Percentiles rank a stretch among this genome's conserved stretches.
These are phyloP conservation scores for Suillus sp. DNA, from an alignment of 768 basidiomycete genomes.

Conservation along the genomic window DNA sequence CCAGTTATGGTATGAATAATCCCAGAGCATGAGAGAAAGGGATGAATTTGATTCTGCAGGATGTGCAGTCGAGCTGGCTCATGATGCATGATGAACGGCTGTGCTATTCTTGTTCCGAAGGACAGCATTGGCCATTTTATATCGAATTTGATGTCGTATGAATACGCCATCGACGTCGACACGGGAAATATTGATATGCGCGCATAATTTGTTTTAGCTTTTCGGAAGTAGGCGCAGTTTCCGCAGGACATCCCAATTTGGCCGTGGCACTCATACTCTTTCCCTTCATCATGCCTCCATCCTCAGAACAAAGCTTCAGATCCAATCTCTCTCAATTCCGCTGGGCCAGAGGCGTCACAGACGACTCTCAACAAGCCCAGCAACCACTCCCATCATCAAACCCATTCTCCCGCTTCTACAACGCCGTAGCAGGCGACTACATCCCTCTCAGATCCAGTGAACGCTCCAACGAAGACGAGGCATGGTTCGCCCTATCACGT, in stretches of 20 bases:
- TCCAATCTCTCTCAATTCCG: conserved; percentile 81
- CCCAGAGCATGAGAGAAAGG: too few species aligned
- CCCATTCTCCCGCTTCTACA: conserved; percentile 88
- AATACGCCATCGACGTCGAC: too few species aligned
- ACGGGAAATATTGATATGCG: too few species aligned
- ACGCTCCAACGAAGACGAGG: conserved; percentile 91
- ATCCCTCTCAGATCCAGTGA: conserved; percentile 84
- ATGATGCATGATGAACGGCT: too few species aligned
- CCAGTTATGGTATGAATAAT: too few species aligned
- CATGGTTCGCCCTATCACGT: conserved; percentile 87
- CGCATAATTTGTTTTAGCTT: too few species aligned
- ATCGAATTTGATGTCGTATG: too few species aligned
- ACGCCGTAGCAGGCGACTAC: conserved; percentile 81
- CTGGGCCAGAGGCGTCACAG: conserved; percentile 73
- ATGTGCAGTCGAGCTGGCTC: too few species aligned
- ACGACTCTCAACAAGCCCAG: conserved; percentile 63
- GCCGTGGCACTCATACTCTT: not conserved
- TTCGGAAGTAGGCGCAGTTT: not conserved
- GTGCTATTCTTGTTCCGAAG: too few species aligned
- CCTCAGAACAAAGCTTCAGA: conserved; percentile 69
- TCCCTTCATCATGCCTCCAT: conserved; percentile 17
- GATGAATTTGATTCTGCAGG: too few species aligned
- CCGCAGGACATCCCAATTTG: not conserved
- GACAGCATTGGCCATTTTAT: too few species aligned
- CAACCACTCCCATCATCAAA: conserved; percentile 42